These are phyloP conservation scores for Cicer cuneatum DNA, from an alignment of 306 rosid species.

Conservation along the genomic window DNA sequence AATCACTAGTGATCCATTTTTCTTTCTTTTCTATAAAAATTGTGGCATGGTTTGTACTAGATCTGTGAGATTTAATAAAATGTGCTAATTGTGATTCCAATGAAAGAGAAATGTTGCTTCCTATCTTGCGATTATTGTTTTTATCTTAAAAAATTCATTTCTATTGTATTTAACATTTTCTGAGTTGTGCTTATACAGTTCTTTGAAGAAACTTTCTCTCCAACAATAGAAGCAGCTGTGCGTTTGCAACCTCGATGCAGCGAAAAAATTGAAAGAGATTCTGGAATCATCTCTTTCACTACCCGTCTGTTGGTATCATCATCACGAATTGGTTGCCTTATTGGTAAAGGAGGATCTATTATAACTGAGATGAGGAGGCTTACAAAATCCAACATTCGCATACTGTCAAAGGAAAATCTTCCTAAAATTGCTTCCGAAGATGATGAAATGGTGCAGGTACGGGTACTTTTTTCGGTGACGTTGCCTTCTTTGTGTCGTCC, in stretches of 20 bases:
- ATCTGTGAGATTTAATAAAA: conserved; percentile 26
- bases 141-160: background rate
- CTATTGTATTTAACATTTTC: conserved; percentile 32
- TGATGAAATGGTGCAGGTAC: conserved; percentile 98
- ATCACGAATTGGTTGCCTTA: conserved; percentile 96
- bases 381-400: conserved; percentile 90
- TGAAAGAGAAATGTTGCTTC: background rate
- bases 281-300: conserved; percentile 91
- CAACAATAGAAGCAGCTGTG: conserved; percentile 90
- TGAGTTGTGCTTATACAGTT: conserved; percentile 58
- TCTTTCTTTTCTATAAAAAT: conserved; percentile 1
- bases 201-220: conserved; percentile 82
- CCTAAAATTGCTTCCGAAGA: conserved; percentile 95
- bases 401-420: conserved; percentile 84
- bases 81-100: background rate
- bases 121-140: background rate
- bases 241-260: conserved; percentile 97
- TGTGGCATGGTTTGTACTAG: conserved; percentile 10
- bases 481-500: conserved; percentile 19
- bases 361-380: conserved; percentile 94
- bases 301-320: conserved; percentile 92
- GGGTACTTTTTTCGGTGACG: conserved; percentile 2
- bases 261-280: conserved; percentile 93
- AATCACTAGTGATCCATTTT: conserved; percentile 15
- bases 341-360: conserved; percentile 97